These are phyloP conservation scores for Gnomoniopsis smithogilvyi DNA, from an alignment of 2,329 filamentous ascomycete genomes.

Conservation along the genomic window DNA sequence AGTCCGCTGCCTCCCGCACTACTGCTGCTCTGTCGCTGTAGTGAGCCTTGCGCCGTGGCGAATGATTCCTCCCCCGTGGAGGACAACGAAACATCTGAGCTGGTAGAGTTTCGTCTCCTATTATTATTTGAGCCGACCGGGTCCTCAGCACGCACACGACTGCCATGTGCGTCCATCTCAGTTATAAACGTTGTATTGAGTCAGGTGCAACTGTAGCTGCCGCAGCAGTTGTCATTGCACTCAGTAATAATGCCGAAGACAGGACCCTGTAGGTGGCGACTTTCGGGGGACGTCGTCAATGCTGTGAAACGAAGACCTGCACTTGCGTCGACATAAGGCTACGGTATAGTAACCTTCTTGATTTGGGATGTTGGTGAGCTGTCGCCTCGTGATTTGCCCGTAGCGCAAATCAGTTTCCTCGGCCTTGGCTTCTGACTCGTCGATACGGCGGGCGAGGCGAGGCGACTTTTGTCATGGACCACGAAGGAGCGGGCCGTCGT, in stretches of 20 bases:
- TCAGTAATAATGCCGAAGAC: neutral
- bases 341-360: neutral
- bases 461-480: neutral
- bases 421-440: neutral
- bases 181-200: slow-evolving; percentile 1
- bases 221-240: neutral
- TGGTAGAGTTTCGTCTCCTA: neutral
- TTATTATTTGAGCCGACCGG: neutral
- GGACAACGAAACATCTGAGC: neutral
- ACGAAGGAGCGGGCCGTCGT: neutral
- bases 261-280: neutral
- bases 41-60: slow-evolving; percentile 4
- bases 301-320: neutral
- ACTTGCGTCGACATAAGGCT: neutral
- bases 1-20: neutral
- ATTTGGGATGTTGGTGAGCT: neutral
- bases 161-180: slow-evolving; percentile 5
- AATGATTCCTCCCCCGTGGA: neutral
- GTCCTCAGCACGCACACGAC: neutral
- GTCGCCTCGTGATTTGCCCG: neutral
- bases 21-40: neutral
- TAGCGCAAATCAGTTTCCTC: neutral
- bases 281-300: neutral
- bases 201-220: neutral
- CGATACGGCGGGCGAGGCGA: neutral